Evolutionary conservation across 768 basidiomycete species (phyloP).

Genomic region (Erythrobasidium yunnanense): DNA sequence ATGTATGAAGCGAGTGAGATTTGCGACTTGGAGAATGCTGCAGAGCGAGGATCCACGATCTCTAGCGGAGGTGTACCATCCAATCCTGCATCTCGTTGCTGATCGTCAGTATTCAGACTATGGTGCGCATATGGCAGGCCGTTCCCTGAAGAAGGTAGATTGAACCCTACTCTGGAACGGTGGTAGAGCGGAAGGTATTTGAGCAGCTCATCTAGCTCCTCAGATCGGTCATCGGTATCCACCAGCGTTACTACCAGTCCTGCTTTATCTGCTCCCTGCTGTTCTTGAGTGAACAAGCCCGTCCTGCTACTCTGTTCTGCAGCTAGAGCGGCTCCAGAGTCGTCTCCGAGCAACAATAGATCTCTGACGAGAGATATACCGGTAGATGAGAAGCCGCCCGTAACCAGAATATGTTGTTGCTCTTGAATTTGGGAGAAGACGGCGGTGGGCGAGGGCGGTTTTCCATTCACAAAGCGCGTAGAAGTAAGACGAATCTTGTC

Average conservation of each 20-base stretch:
- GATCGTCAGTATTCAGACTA: too few relatives aligned
- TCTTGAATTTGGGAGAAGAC: slow-evolving; percentile 7
- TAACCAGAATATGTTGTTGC: slow-evolving; percentile 35
- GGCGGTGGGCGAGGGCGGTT: slow-evolving; percentile 20
- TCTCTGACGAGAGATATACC: slow-evolving; percentile 35
- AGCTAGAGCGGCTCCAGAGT: not conserved
- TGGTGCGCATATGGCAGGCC: too few relatives aligned
- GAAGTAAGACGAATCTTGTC: slow-evolving; percentile 34
- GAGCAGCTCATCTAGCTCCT: slow-evolving; percentile 35
- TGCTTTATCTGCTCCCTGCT: slow-evolving; percentile 23
- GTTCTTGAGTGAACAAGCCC: not conserved
- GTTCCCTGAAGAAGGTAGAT: not conserved
- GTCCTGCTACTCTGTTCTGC: not conserved
- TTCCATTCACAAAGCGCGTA: slow-evolving; percentile 32
- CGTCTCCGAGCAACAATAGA: slow-evolving; percentile 28
- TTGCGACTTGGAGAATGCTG: slow-evolving; percentile 22
- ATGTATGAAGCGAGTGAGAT: slow-evolving; percentile 16
- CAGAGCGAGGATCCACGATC: slow-evolving; percentile 20
- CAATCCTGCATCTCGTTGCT: not conserved
- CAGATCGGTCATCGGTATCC: slow-evolving; percentile 30
- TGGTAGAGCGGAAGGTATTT: slow-evolving; percentile 31
- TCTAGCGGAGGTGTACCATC: slow-evolving; percentile 18
- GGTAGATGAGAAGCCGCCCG: slow-evolving; percentile 35
- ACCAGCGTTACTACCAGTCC: slow-evolving; percentile 34
- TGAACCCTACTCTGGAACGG: slow-evolving; percentile 24